Percentiles rank a stretch among this genome's conserved stretches.
phyloP scores from a whole-genome alignment of 805 yeast genomes.

The Spathaspora hagerdaliae region DNA sequence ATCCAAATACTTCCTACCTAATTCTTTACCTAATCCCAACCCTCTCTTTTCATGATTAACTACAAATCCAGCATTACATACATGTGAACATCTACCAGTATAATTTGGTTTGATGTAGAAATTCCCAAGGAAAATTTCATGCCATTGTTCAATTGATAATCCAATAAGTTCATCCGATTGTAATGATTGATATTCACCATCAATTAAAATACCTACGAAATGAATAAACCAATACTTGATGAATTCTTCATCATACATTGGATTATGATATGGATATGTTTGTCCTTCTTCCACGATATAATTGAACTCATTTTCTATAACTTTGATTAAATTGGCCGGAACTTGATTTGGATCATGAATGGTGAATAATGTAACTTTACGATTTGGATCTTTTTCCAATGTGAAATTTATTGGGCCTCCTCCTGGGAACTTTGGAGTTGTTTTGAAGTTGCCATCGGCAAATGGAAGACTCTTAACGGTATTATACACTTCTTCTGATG shows the following conservation, averaged over 20 bases:
- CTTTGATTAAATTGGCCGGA: slow-evolving; percentile 47
- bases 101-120: slow-evolving; percentile 86
- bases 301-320: slow-evolving; percentile 53
- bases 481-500: neutral
- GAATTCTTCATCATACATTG: slow-evolving; percentile 47
- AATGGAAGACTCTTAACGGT: slow-evolving; percentile 25
- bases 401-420: slow-evolving; percentile 34
- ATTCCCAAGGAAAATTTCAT: slow-evolving; percentile 56
- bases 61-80: slow-evolving; percentile 83
- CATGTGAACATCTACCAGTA: slow-evolving; percentile 78
- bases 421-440: slow-evolving; percentile 27
- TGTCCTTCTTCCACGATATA: slow-evolving; percentile 64
- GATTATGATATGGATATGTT: slow-evolving; percentile 64
- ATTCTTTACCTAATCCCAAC: slow-evolving; percentile 58
- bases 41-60: slow-evolving; percentile 63
- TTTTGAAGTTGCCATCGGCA: slow-evolving; percentile 23
- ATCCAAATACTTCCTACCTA: slow-evolving; percentile 63
- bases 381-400: slow-evolving; percentile 39
- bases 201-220: slow-evolving; percentile 61
- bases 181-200: slow-evolving; percentile 23
- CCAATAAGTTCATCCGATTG: slow-evolving; percentile 24
- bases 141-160: slow-evolving; percentile 40
- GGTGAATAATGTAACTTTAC: slow-evolving; percentile 58
- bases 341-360: slow-evolving; percentile 44
- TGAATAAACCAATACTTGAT: slow-evolving; percentile 62